Evolutionary conservation across 805 yeast species (phyloP).

Genomic region (Suhomyces vadensis): DNA sequence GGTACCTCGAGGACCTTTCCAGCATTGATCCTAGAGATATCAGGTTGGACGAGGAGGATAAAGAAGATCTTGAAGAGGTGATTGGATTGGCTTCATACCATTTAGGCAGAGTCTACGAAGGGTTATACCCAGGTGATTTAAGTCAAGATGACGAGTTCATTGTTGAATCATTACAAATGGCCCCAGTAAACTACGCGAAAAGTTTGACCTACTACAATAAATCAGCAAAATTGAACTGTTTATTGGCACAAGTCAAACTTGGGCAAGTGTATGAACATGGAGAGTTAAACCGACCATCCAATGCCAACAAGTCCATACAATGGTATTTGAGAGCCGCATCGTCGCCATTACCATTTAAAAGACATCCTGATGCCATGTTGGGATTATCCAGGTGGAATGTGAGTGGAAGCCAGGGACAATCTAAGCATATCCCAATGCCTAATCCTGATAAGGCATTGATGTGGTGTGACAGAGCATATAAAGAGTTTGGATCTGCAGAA

Average conservation of each 20-base stretch:
- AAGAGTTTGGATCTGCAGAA: slow-evolving; percentile 39
- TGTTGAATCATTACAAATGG: slow-evolving; percentile 31
- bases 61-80: slow-evolving; percentile 42
- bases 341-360: slow-evolving; percentile 38
- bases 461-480: slow-evolving; percentile 47
- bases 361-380: slow-evolving; percentile 48
- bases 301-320: slow-evolving; percentile 44
- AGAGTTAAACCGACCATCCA: slow-evolving; percentile 40
- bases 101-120: slow-evolving; percentile 45
- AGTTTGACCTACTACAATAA: slow-evolving; percentile 43
- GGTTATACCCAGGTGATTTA: slow-evolving; percentile 46
- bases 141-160: slow-evolving; percentile 38
- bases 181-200: slow-evolving; percentile 45
- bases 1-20: slow-evolving; percentile 38
- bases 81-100: slow-evolving; percentile 44
- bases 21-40: slow-evolving; percentile 38
- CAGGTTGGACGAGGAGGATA: slow-evolving; percentile 37
- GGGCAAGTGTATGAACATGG: slow-evolving; percentile 46
- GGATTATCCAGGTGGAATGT: slow-evolving; percentile 46
- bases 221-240: slow-evolving; percentile 41
- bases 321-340: slow-evolving; percentile 46
- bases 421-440: slow-evolving; percentile 38
- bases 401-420: slow-evolving; percentile 33
- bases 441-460: slow-evolving; percentile 38
- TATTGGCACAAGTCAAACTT: slow-evolving; percentile 42